Evolutionary conservation across 345 rosid genomes (phyloP), one percentile per base, ranked within the genome.

Genomic region (Geranium brycei): DNA sequence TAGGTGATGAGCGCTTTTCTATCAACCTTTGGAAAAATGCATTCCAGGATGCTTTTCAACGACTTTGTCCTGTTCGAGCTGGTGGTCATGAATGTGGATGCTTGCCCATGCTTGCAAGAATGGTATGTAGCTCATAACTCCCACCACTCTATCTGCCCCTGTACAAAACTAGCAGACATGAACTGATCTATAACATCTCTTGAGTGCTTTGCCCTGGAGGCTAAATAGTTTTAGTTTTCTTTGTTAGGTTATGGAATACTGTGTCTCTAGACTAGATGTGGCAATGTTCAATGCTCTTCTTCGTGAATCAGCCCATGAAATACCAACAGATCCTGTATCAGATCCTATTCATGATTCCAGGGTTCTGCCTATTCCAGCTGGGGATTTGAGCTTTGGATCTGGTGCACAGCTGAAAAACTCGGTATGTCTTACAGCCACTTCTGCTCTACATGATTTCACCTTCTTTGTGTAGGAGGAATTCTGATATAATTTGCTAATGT

Each of bases 281-380:
- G 99, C 97, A 32, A 88, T 91, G 91, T 95, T 95, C 77, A 95
- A 95, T 79, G 99, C 95, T 63, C 88, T 95, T 69, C 80, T 93
- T 7, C 84, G 96, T 0, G 99, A 95, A 75, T 95, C 99, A 55
- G 91, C 82, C 55, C 80, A 85, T 82, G 95, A 95, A 78, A 87
- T 91, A 28, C 96, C 96, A 32, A 95, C 96, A 0, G 97, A 95
- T 76, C 99, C 97, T 0, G 81, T 95, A 18, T 91, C 95, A 32
- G 97, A 91, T 81, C 96, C 97, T 38, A 88, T 95, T 28, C 62
- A 88, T 40, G 97, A 91, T 67, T 72, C 97, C 77, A 88, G 66
- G 66, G 96, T 91, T 75, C 74, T 95, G 66, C 99, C 97, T 66
- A 91, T 95, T 76, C 89, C 96, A 60, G 91, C 93, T 68, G 99